Base-by-base conservation (phyloP, 2,329 filamentous ascomycete genomes). In the Aspergillus chevalieri region DNA sequence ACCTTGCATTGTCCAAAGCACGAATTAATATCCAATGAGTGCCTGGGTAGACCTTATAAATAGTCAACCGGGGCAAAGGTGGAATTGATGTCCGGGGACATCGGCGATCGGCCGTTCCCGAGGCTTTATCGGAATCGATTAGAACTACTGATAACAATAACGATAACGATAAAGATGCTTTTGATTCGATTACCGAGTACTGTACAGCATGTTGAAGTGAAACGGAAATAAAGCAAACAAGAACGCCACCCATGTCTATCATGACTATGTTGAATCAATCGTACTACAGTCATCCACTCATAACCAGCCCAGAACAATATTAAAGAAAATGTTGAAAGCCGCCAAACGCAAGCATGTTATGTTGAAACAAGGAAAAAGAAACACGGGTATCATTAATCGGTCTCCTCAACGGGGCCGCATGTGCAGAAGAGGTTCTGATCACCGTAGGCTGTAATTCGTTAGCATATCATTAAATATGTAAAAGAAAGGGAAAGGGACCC, bases 371-470 rank as follows among this genome's bases (percentile, higher is more conserved):
- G 5, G 10, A 10, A 19, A 10, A 49, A 54, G 49, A 57, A 60
- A 60, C 55, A 59, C 60, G 66, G 66, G 66, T 69, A 68, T 69
- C 65, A 65, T 63, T 65, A 69, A 44, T 72, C 72, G 34, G 66
- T 65, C 39, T 76, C 72, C 69, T 89, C 87, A 6, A 95, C 87
- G 0, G 91, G 89, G 36, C 88, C 86, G 68, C 91, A 96, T 8
- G 89, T 94, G 77, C 91, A 96, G 79, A 95, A 95, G 53, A 96
- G 81, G 74, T 96, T 95, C 63, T 85, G 81, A 65, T 96, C 91
- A 52, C 91, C 91, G 63, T 89, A 95, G 10, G 88, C 88, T 92
- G 59, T 15, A 42, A 14, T 38, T 10, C 12, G 54, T 67, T 64
- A 71, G 65, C 49, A 50, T 36, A 15, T 30, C 10, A 4, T 12